phyloP scores from a whole-genome alignment of 345 rosid species.

The Hibiscus mutabilis region DNA sequence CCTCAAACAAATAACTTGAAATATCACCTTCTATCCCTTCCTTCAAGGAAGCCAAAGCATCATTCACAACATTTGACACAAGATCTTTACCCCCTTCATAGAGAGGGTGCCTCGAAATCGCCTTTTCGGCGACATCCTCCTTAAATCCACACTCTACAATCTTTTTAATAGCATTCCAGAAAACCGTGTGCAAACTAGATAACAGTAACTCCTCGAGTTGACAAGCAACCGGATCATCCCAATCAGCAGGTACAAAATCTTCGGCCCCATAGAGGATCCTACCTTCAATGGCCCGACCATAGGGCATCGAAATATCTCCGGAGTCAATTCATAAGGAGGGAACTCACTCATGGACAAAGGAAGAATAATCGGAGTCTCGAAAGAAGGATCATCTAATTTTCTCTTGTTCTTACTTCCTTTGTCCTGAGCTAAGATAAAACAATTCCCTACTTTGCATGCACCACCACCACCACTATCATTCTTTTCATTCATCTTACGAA shows the following conservation, averaged over 20 bases:
- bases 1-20: conserved; percentile 27
- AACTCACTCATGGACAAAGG: conserved; percentile 27
- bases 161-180: conserved; percentile 33
- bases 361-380: neutral
- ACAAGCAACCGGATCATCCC: conserved; percentile 27
- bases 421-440: conserved; percentile 10
- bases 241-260: conserved; percentile 15
- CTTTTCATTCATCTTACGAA: conserved; percentile 10
- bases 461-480: conserved; percentile 9
- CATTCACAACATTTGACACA: conserved; percentile 30
- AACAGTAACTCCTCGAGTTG: conserved; percentile 19
- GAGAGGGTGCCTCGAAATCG: conserved; percentile 33
- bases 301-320: conserved; percentile 19
- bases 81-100: conserved; percentile 39
- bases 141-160: conserved; percentile 37
- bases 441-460: conserved; percentile 4
- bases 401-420: conserved; percentile 26
- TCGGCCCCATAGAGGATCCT: conserved; percentile 7
- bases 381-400: conserved; percentile 21
- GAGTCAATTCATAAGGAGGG: no score
- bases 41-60: conserved; percentile 23
- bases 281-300: conserved; percentile 5
- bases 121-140: conserved; percentile 35
- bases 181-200: conserved; percentile 23
- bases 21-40: conserved; percentile 11